Base-by-base conservation (phyloP, 108 stramenopile genomes). In the Pseudonitzschia multiseries region DNA sequence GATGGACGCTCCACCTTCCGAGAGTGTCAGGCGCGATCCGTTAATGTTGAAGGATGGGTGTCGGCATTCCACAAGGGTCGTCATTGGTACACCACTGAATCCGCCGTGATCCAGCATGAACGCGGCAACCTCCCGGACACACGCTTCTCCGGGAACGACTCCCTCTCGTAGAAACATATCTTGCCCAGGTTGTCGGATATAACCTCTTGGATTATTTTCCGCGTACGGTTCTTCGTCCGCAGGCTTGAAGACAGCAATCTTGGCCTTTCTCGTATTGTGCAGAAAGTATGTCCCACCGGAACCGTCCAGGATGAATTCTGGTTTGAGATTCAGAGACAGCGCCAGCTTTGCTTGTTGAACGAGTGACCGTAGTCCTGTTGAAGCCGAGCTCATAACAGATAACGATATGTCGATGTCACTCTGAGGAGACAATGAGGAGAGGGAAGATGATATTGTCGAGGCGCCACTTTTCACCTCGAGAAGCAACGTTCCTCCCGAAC, bases 191-290 rank as follows among this genome's bases (percentile, higher is more conserved):
- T 77, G 80, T 48, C 71, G 84, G 29, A 90, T 85, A 62, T 93
- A 91, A 10, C 94, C 92, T 29, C 95, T 80, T 1, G 99, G 98
- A 74, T 99, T 99, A 82, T 98, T 98, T 74, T 90, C 94, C 17
- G 96, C 95, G 74, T 94, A 97, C 0, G 98, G 98, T 74, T 99
- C 99, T 73, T 99, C 99, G 79, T 99, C 99, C 12, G 88, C 83
- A 18, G 99, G 97, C 71, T 99, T 99, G 83, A 98, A 99, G 24
- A 96, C 97, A 4, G 87, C 97, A 36, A 97, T 86, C 33, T 85
- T 83, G n/a, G 69, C 81, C 48, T 95, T 96, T 8, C 81, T 64
- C 0, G 89, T 86, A 81, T 96, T 93, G 56, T 87, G 83, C 15
- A 99, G 75, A 76, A 98, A 97, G 83, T 99, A 99, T 6, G 97